Evolutionary conservation across 2,329 filamentous ascomycete genomes (phyloP).

Genomic region (Thielaviopsis euricoi): DNA sequence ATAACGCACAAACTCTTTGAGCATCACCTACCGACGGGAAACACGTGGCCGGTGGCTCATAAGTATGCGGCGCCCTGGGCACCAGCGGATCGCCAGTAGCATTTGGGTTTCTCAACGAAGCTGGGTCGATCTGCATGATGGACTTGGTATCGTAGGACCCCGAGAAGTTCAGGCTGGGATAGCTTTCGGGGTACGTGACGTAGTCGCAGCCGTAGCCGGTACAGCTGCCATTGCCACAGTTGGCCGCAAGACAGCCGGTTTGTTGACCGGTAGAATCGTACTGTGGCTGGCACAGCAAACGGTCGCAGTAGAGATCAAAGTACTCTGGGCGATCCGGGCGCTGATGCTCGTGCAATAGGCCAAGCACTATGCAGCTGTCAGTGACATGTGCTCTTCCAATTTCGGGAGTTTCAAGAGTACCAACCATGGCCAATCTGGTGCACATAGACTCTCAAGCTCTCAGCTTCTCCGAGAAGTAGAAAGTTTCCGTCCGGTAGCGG

Average conservation of each 20-base stretch:
- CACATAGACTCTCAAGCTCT: background rate
- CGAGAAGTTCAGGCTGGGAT: background rate
- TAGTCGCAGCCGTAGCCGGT: slow-evolving; percentile 11
- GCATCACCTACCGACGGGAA: slow-evolving; percentile 2
- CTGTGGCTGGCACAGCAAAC: slow-evolving; percentile 1
- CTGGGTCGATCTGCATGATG: slow-evolving; percentile 9
- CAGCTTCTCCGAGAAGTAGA: slow-evolving; percentile 4
- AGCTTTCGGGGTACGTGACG: background rate
- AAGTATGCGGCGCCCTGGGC: background rate
- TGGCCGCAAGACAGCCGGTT: background rate
- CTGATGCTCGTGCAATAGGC: slow-evolving; percentile 8
- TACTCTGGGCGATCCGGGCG: slow-evolving; percentile 3
- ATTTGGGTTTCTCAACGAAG: background rate
- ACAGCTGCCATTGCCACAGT: slow-evolving; percentile 5
- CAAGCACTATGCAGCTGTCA: background rate
- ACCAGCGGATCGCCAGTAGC: background rate
- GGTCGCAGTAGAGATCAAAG: slow-evolving; percentile 5
- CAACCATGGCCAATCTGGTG: slow-evolving; percentile 11
- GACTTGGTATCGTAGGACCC: slow-evolving; percentile 7
- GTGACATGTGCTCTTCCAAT: background rate
- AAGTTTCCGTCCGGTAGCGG: background rate
- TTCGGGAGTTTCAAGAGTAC: background rate
- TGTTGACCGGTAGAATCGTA: background rate
- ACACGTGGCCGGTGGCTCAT: background rate
- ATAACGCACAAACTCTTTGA: slow-evolving; percentile 4